Evolutionary conservation across 106 monocot species (phyloP).

Genomic region (Platanthera guangdongensis): DNA sequence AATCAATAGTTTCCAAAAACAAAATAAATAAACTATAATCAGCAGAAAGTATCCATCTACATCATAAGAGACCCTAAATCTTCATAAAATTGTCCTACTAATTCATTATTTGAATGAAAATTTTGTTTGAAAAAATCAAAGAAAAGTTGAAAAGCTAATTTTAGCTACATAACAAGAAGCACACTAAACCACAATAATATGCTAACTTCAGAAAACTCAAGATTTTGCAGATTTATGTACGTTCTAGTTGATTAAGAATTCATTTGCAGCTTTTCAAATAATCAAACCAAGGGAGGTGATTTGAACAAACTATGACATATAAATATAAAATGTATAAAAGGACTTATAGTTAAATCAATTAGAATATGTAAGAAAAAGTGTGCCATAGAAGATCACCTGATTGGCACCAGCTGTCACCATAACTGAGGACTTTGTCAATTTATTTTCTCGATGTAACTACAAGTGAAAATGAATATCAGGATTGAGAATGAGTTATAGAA

Average conservation of each 20-base stretch:
- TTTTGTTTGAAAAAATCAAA: neutral
- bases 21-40: too few relatives aligned
- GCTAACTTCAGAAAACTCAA: neutral
- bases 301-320: too few relatives aligned
- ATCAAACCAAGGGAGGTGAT: neutral
- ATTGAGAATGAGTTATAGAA: neutral
- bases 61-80: too few relatives aligned
- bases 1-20: too few relatives aligned
- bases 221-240: neutral
- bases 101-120: neutral
- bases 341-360: too few relatives aligned
- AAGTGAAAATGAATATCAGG: neutral
- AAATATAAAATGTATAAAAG: too few relatives aligned
- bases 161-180: neutral
- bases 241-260: neutral
- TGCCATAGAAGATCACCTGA: slow-evolving; percentile 44
- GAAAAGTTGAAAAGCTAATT: neutral
- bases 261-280: neutral
- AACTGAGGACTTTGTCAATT: slow-evolving; percentile 68
- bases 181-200: neutral
- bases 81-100: too few relatives aligned
- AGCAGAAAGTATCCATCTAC: too few relatives aligned
- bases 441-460: slow-evolving; percentile 66
- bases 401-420: slow-evolving; percentile 99
- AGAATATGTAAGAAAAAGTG: too few relatives aligned